Evolutionary conservation across 2,329 filamentous ascomycete species (phyloP).

Genomic region (Verticillium nubilum): DNA sequence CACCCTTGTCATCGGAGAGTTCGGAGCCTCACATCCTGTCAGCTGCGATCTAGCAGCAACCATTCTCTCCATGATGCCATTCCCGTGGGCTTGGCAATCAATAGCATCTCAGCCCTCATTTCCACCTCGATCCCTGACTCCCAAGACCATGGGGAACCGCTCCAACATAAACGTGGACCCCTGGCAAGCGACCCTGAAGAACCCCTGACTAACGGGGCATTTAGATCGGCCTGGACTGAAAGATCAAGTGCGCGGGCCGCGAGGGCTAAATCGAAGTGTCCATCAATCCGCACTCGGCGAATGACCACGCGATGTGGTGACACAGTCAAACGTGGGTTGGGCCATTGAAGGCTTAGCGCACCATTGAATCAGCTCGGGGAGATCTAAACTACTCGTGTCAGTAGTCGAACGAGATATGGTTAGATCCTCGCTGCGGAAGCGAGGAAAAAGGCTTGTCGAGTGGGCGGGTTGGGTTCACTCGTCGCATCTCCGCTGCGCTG

Average conservation of each 20-base stretch:
- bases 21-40: background rate
- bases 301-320: background rate
- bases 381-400: background rate
- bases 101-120: background rate
- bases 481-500: no score
- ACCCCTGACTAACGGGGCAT: background rate
- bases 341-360: background rate
- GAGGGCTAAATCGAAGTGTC: background rate
- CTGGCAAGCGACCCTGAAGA: background rate
- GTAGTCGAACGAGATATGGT: no score
- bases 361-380: background rate
- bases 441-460: no score
- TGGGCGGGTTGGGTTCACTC: no score
- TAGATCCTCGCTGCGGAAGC: no score
- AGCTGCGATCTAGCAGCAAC: background rate
- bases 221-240: background rate
- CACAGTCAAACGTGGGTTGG: no score
- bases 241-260: background rate
- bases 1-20: background rate
- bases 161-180: background rate
- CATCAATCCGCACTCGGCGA: background rate
- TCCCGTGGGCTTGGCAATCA: background rate
- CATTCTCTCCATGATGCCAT: background rate
- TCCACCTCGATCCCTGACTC: background rate
- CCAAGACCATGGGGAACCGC: background rate